phyloP scores from a whole-genome alignment of 331 rosid genomes.

The Malus hybrid region DNA sequence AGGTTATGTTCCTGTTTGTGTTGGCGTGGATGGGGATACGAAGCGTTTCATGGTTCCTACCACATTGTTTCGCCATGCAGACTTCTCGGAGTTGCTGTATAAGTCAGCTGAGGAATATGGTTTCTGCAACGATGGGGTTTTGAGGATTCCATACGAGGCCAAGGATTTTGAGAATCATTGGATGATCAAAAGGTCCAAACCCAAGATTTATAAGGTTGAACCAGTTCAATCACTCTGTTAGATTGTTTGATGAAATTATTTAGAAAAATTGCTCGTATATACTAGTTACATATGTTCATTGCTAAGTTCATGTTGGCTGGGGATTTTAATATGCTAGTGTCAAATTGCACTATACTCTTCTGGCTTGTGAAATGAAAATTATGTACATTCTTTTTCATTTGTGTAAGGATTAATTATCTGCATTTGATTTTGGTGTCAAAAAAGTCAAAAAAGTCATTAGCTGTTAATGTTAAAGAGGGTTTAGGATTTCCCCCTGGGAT shows the following conservation, averaged over 20 bases:
- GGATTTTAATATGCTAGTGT: neutral
- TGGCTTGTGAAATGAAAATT: neutral
- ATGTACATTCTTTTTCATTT: too few relatives aligned
- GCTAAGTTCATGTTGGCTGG: neutral
- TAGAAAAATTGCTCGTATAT: too few relatives aligned
- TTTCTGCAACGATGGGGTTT: slow-evolving; percentile 36
- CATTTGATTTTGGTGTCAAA: too few relatives aligned
- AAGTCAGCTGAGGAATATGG: slow-evolving; percentile 40
- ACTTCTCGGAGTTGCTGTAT: slow-evolving; percentile 32
- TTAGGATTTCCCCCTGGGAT: too few relatives aligned
- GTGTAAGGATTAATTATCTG: too few relatives aligned
- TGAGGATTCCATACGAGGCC: slow-evolving; percentile 41
- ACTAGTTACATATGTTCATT: neutral
- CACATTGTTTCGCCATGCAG: slow-evolving; percentile 19
- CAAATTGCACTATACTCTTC: neutral
- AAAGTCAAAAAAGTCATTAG: too few relatives aligned
- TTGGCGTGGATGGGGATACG: slow-evolving; percentile 29
- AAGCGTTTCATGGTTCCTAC: slow-evolving; percentile 31
- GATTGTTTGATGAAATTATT: neutral
- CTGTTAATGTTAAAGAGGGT: too few relatives aligned
- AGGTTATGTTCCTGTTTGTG: slow-evolving; percentile 46
- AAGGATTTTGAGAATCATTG: slow-evolving; percentile 39
- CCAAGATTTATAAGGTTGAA: slow-evolving; percentile 18
- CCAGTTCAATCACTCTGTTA: neutral
- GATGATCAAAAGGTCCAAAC: slow-evolving; percentile 27